Base-by-base conservation (phyloP, 2,329 filamentous ascomycete genomes). In the Aspergillus spinulosporus region DNA sequence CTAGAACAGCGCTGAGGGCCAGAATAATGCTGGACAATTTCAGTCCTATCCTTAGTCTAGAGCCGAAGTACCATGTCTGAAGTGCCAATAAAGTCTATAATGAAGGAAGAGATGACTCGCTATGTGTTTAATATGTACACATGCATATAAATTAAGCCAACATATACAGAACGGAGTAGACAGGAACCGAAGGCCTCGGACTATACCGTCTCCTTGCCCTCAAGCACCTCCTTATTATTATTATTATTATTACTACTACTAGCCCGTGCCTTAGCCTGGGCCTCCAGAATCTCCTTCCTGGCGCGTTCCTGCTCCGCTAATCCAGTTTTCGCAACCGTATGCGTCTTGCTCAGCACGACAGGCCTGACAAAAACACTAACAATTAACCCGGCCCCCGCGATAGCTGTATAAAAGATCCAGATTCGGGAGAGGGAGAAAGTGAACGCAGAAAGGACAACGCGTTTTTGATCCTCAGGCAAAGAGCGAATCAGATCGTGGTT, bases 191-290 rank as follows among this genome's bases (percentile, higher is more conserved):
- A 21, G 12, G 3, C 15, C 12, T n/a, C 28, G 44, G 31, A 3
- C 34, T 49, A 64, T 12, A 59, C 60, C 6, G 12, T 54, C 50
- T 62, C 52, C 87, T 89, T 66, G n/a, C 43, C 44, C 21, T 40
- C 26, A 84, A 88, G 65, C 87, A 88, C 70, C 82, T 92, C 59
- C 3, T 47, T 15, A 5, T 44, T 15, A 28, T 92, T 60, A 2
- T 47, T 15, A 5, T 44, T 15, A 5, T 44, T 15, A 28, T 92
- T 60, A 2, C 43, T 15, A 5, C 40, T 15, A 60, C 46, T n/a
- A 45, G 92, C 61, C 11, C 64, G 63, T n/a, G 36, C 36, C 36
- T n/a, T 39, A 49, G 65, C 63, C 48, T 62, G 60, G 12, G 50
- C 64, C 7, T 62, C 64, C 55, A 65, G 51, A 54, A 67, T 68